phyloP scores from a whole-genome alignment of 805 yeast genomes.

The Wickerhamiella kazuoi region DNA sequence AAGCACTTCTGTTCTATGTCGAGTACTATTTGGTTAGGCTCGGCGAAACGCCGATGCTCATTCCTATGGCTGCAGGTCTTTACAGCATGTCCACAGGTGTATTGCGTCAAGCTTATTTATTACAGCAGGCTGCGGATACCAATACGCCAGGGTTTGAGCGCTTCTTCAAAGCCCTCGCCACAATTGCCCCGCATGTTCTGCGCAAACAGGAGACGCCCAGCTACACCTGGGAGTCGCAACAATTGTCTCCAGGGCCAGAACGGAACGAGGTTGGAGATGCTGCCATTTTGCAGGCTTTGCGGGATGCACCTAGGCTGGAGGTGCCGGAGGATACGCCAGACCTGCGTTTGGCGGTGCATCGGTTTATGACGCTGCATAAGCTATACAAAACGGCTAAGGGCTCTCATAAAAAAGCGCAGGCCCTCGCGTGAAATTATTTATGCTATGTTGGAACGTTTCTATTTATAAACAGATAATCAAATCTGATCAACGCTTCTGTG shows the following conservation, averaged over 20 bases:
- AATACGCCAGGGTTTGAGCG: neutral
- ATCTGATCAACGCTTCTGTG: conserved; percentile 22
- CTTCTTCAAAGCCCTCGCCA: neutral
- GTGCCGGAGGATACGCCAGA: too few species aligned
- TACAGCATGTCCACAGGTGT: neutral
- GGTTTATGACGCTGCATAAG: too few species aligned
- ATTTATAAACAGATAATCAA: neutral
- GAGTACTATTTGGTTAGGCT: neutral
- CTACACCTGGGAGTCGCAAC: neutral
- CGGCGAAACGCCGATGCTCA: neutral
- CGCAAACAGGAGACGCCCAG: neutral
- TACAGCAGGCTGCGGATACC: neutral
- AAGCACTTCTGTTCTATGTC: neutral
- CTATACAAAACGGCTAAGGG: too few species aligned
- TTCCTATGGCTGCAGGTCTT: neutral
- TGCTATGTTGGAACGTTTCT: too few species aligned
- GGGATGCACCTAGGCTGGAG: too few species aligned
- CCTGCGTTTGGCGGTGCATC: too few species aligned
- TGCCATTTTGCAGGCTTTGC: too few species aligned
- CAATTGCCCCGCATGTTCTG: neutral
- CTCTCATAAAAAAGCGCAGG: too few species aligned
- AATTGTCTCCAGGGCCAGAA: too few species aligned
- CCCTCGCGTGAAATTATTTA: too few species aligned
- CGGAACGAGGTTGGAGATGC: too few species aligned
- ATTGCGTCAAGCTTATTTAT: neutral